Base-by-base conservation (phyloP, 2,329 filamentous ascomycete species). In the Chaetomium sp. region DNA sequence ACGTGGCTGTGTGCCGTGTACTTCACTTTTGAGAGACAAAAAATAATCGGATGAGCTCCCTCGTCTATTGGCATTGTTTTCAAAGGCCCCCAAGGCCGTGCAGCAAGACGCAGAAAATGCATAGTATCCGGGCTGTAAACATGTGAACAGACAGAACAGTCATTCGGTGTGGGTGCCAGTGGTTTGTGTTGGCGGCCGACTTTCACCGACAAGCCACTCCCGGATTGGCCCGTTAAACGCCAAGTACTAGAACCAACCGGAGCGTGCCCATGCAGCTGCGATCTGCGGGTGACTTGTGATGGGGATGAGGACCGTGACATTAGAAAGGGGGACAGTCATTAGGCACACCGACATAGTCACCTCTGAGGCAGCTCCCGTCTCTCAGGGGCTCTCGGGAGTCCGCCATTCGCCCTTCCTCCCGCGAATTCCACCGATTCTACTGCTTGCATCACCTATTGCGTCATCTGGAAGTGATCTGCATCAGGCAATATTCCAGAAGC, bases 1-100 rank as follows among this genome's bases (percentile, higher is more conserved):
- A 10, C 9, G 62, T 59, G 62, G 62, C 62, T 59, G 62, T 60
- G 62, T 33, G 62, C 62, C 55, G 62, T 60, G 62, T 33, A 50
- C 5, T 4, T 51, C 21, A 12, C 23, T 4, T 33, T 29, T 49
- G 35, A 49, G 27, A 45, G 23, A 55, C 16, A n/a, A 19, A 31
- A 13, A 35, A 33, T 35, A 51, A 12, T 16, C 1, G 38, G 38
- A n/a, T 13, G 13, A 35, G 5, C 45, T 25, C 19, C 50, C 45
- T 33, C 29, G 45, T 9, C 1, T 21, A 59, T 27, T 9, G 19
- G n/a, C 19, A 42, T n/a, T 4, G 19, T 47, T 23, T 23, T 21
- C 45, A 47, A 47, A 19, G 4, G 5, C 5, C 5, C 5, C 19
- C 7, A 12, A 21, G 19, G 21, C 9, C 45, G 19, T 47, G n/a